Conservation (phyloP, 306 rosid species). For the Fragaria ananassa region DNA sequence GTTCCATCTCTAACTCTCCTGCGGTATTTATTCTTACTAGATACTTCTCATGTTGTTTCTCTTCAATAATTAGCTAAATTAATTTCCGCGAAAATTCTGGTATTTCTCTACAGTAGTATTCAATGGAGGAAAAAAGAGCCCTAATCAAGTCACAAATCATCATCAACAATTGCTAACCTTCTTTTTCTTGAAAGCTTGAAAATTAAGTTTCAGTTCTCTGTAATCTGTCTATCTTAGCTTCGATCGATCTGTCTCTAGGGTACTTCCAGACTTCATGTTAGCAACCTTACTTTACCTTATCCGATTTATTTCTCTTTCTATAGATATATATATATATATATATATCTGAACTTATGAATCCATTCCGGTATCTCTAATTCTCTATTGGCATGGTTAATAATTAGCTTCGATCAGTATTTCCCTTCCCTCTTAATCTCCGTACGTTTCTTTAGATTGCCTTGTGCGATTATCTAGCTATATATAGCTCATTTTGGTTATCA, state of each 20-base stretch:
- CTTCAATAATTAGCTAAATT: background rate
- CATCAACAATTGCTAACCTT: background rate
- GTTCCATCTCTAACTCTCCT: conserved; percentile 45
- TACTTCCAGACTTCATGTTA: background rate
- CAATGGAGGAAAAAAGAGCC: background rate
- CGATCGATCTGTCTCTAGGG: background rate
- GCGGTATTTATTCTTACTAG: conserved; percentile 33
- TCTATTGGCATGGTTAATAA: background rate
- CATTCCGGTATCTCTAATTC: background rate
- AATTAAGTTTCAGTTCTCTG: background rate
- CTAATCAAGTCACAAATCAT: background rate
- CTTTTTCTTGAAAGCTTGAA: background rate
- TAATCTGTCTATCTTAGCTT: background rate
- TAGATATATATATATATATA: too few relatives aligned
- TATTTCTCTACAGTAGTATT: background rate
- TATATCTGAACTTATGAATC: background rate
- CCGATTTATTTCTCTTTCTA: background rate
- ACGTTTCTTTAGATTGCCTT: too few relatives aligned
- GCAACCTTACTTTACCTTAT: background rate
- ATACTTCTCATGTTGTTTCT: background rate
- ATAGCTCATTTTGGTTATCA: too few relatives aligned
- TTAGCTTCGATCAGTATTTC: too few relatives aligned
- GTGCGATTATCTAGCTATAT: too few relatives aligned
- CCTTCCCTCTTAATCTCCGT: background rate
- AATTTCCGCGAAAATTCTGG: background rate